Evolutionary conservation across 495 filamentous ascomycete genomes (phyloP), one percentile per base, ranked within the genome.

Genomic region (Daldinia loculata): DNA sequence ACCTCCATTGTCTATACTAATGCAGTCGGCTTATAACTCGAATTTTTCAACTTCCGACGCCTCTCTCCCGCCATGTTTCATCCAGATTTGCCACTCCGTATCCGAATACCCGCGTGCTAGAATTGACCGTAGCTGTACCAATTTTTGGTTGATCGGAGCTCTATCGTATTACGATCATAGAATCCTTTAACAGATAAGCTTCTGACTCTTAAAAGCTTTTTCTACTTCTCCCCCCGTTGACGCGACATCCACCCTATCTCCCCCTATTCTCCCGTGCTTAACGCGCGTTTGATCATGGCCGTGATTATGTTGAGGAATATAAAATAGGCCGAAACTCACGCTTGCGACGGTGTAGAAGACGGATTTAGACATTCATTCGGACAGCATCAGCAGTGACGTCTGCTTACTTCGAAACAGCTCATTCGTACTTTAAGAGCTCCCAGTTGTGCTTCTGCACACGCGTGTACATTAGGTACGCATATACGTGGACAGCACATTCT

Each of bases 211-310:
- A 19, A 39, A 39, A 57, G 27, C 65, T 73, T 73, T 73, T 69
- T 73, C 70, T 69, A 73, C 66, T 73, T 73, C 34, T 24, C 34
- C 39, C 34, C 39, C 11, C 48, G 24, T 65, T 58, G 39, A 73
- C 66, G 66, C 69, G 65, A 48, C 66, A 52, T 63, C 43, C 60
- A 53, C 38, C 60, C 24, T 65, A 36, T 39, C 3, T 59, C 7
- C 43, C 43, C 43, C 43, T 45, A 48, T 48, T 24, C 19, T 14
- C 17, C 43, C 3, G 11, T 24, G 3, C 43, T 48, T 24, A 22
- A 24, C 43, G 19, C 17, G 43, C 43, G 43, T 60, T 66, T 58
- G 51, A 71, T 71, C 63, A 63, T 39, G 43, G n/a, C 9, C 36
- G 11, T 71, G 69, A 71, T 71, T 19, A 58, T 53, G 22, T 53